Percentiles rank a stretch among this genome's conserved stretches.
phyloP scores from a whole-genome alignment of 2,329 filamentous ascomycete genomes.

The Alternaria triticimaculans region DNA sequence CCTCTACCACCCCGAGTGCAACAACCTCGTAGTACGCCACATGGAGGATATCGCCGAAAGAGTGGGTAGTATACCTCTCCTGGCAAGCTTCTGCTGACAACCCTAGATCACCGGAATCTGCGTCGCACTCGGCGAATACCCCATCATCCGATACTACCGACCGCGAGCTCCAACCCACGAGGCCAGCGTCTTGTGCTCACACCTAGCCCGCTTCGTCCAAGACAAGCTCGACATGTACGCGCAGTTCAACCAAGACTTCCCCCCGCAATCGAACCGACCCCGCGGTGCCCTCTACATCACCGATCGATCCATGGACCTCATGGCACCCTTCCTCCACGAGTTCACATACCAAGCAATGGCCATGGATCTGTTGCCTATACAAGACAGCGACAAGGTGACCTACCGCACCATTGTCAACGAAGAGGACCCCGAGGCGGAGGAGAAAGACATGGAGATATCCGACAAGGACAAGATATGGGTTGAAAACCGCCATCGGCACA shows the following conservation, averaged over 20 bases:
- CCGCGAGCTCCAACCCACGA: constrained; percentile 80
- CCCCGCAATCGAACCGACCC: constrained; percentile 77
- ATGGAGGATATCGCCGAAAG: constrained; percentile 87
- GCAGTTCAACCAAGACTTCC: constrained; percentile 82
- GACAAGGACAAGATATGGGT: constrained; percentile 96
- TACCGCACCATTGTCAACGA: constrained; percentile 83
- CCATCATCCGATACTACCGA: constrained; percentile 88
- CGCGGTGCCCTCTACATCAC: constrained; percentile 85
- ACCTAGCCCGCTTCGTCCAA: constrained; percentile 89
- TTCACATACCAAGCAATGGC: constrained; percentile 99
- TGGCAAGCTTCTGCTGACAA: constrained; percentile 5
- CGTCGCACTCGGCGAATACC: constrained; percentile 91
- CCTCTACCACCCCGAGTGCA: constrained; percentile 89
- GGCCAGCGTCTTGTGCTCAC: constrained; percentile 83
- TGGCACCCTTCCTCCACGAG: constrained; percentile 88
- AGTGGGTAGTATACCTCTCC: constrained; percentile 57
- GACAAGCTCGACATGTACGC: constrained; percentile 90
- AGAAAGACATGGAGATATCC: constrained; percentile 88
- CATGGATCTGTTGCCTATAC: constrained; percentile 87
- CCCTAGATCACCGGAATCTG: constrained; percentile 81
- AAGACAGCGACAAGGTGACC: constrained; percentile 85
- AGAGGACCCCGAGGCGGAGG: constrained; percentile 71
- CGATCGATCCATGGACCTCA: constrained; percentile 90
- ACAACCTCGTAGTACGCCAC: constrained; percentile 80
- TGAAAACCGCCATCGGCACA: constrained; percentile 90